Base-by-base conservation (phyloP, 805 yeast genomes). In the Yarrowia sp. region DNA sequence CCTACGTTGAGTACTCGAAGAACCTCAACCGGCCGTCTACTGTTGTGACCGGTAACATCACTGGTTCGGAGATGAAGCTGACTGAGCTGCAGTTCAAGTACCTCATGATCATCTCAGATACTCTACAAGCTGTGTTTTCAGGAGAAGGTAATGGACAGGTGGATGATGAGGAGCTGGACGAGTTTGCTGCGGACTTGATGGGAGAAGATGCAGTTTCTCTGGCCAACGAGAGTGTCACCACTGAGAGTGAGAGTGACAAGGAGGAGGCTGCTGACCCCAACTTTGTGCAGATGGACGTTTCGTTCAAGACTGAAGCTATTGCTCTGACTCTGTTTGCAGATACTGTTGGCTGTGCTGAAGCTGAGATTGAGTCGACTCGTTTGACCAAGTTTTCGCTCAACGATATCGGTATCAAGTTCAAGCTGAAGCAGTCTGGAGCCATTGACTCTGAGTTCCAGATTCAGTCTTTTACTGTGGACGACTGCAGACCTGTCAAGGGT, bases 401-500 rank as follows among this genome's bases (percentile, higher is more conserved):
- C 66, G 85, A 84, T 13, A 77, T 86, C 31, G 84, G 84, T 0
- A 67, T 87, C 4, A 74, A 77, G 28, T 79, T 89, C 62, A 70
- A 75, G 6, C 78, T 88, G 77, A 80, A 78, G 45, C 80, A 83
- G 31, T 82, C 84, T 68, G 82, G 87, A 0, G 81, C 84, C 36
- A 81, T 84, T 64, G 81, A 77, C 8, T 83, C 92, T 0, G 86
- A 86, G 63, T 70, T 91, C 8, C 84, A 83, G 65, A 80, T 91
- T 33, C 83, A 85, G 45, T 85, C 97, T 0, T 88, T 95, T 70
- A 84, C 87, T 1, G 88, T 92, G 2, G 84, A 83, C 64, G 99
- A 95, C 75, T 83, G 86, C 3, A 80, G 98, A 68, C 74, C 75
- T 28, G 76, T 77, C 7, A 83, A 82, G 18, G 84, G 81, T 35